These are phyloP conservation scores for Calonectria pseudoturangicola DNA, from an alignment of 2,329 filamentous ascomycete species.

Conservation along the genomic window DNA sequence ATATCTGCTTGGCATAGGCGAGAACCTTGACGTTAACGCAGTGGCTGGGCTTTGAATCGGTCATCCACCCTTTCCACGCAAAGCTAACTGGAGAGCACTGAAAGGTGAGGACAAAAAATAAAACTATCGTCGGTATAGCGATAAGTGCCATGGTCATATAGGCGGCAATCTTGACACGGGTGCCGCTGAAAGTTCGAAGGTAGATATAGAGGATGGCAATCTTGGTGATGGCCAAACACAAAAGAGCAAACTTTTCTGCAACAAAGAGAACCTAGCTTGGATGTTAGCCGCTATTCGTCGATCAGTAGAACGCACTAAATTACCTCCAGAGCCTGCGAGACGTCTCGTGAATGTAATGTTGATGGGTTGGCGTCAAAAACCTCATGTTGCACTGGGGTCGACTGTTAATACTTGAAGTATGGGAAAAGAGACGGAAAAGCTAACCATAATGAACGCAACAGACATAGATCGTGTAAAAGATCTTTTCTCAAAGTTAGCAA, in stretches of 20 bases:
- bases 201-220: conserved; percentile 63
- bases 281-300: conserved; percentile 19
- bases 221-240: conserved; percentile 62
- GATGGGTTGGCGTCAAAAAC: conserved; percentile 30
- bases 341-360: conserved; percentile 4
- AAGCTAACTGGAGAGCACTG: conserved; percentile 63
- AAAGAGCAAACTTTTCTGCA: conserved; percentile 60
- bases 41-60: conserved; percentile 28
- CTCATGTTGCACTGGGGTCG: conserved; percentile 21
- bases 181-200: conserved; percentile 61
- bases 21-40: conserved; percentile 56
- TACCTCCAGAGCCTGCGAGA: conserved; percentile 22
- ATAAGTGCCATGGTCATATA: conserved; percentile 59
- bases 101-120: conserved; percentile 63
- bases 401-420: neutral
- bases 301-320: neutral
- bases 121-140: conserved; percentile 58
- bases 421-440: neutral
- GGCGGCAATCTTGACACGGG: conserved; percentile 58
- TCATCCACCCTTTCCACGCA: conserved; percentile 55
- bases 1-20: conserved; percentile 64
- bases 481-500: conserved; percentile 38
- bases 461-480: conserved; percentile 51
- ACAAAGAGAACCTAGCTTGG: conserved; percentile 54
- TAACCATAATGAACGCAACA: conserved; percentile 28